Evolutionary conservation across 306 rosid genomes (phyloP).

Genomic region (Cicer yamashitae): DNA sequence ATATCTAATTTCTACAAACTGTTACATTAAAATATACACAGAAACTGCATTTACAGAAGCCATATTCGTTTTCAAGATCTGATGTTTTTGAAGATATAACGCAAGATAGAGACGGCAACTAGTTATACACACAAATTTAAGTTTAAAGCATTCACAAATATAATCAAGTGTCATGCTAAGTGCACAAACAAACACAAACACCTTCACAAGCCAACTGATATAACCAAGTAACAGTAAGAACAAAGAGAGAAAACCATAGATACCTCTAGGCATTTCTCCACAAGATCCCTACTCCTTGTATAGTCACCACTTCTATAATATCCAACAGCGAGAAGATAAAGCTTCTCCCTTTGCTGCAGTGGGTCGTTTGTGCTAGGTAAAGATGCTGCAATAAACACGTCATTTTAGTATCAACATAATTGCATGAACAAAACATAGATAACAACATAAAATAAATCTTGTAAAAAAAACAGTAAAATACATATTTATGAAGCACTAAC

Average conservation of each 20-base stretch:
- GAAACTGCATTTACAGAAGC: conserved; percentile 15
- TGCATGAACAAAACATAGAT: not conserved
- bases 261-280: conserved; percentile 73
- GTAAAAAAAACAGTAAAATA: too few species aligned
- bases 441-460: not conserved
- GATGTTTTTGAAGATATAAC: conserved; percentile 4
- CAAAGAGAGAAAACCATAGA: conserved; percentile 18
- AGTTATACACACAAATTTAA: conserved; percentile 11
- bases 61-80: conserved; percentile 20
- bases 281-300: conserved; percentile 78
- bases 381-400: conserved; percentile 60
- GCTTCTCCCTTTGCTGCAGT: conserved; percentile 79
- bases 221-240: conserved; percentile 3
- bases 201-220: not conserved
- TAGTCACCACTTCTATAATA: conserved; percentile 69
- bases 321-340: conserved; percentile 89
- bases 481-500: too few species aligned
- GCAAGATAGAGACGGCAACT: conserved; percentile 22
- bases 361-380: conserved; percentile 58
- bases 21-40: conserved; percentile 3
- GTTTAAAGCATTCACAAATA: conserved; percentile 1
- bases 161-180: not conserved
- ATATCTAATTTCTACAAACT: not conserved
- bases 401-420: not conserved
- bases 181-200: not conserved